Conservation (phyloP, 352 stramenopile species). For the Aphanomyces invadans region DNA sequence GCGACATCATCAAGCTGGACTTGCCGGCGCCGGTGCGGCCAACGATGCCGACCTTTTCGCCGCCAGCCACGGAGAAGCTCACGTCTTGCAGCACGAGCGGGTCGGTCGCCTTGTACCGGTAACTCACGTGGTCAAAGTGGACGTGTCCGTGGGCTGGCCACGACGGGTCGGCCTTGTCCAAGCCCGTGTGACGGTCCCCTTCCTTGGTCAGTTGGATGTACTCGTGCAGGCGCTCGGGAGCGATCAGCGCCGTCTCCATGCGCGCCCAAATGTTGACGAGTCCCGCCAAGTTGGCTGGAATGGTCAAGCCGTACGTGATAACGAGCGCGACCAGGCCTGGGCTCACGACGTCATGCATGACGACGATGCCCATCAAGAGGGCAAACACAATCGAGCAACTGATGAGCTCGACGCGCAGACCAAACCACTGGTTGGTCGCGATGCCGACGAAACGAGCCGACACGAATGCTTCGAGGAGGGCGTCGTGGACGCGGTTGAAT, state of each 20-base stretch:
- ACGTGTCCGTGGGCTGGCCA: slow-evolving; percentile 12
- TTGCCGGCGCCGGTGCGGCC: slow-evolving; percentile 28
- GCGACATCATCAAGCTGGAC: slow-evolving; percentile 26
- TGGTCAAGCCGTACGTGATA: slow-evolving; percentile 8
- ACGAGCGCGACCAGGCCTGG: slow-evolving; percentile 9
- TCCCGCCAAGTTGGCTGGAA: slow-evolving; percentile 50
- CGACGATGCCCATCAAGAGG: slow-evolving; percentile 27
- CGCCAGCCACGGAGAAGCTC: slow-evolving; percentile 7
- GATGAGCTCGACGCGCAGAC: slow-evolving; percentile 41
- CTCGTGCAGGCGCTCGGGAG: slow-evolving; percentile 80
- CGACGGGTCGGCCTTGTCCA: not conserved
- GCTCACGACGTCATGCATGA: slow-evolving; percentile 3
- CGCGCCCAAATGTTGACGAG: slow-evolving; percentile 78
- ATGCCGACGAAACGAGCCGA: slow-evolving; percentile 30
- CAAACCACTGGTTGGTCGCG: slow-evolving; percentile 36
- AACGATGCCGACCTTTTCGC: slow-evolving; percentile 27
- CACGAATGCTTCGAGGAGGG: not conserved
- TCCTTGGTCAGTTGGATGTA: slow-evolving; percentile 49
- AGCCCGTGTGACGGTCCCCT: not conserved
- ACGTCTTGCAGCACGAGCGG: slow-evolving; percentile 28
- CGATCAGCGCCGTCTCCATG: slow-evolving; percentile 72
- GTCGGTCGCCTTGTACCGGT: slow-evolving; percentile 25
- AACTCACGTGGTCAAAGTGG: slow-evolving; percentile 17
- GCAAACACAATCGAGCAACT: slow-evolving; percentile 31
- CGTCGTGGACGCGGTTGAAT: slow-evolving; percentile 10